These are phyloP conservation scores for Babesia sp. DNA, from an alignment of 169 alveolate species.

Conservation along the genomic window DNA sequence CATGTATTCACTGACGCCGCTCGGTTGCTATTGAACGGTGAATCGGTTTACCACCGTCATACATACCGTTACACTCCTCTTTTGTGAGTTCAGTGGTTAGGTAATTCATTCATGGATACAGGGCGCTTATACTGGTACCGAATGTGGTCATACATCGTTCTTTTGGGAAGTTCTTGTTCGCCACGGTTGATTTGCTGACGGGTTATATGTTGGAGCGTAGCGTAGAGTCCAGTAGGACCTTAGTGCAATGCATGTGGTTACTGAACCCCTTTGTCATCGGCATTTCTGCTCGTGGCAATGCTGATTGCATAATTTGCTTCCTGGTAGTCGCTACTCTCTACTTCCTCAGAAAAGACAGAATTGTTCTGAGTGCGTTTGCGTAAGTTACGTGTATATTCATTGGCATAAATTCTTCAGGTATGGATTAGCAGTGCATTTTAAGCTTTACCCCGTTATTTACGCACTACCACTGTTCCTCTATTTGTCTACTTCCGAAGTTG, in stretches of 20 bases:
- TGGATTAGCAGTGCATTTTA: conserved; percentile 94
- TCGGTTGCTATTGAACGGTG: conserved; percentile 85
- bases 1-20: conserved; percentile 97
- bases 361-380: conserved; percentile 78
- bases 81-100: conserved; percentile 48
- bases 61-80: conserved; percentile 98
- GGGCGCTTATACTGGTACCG: conserved; percentile 76
- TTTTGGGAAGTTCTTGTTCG: conserved; percentile 88
- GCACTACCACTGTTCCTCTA: conserved; percentile 85
- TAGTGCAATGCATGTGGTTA: conserved; percentile 84
- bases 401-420: conserved; percentile 67
- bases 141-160: conserved; percentile 69
- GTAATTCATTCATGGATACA: not conserved
- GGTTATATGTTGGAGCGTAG: conserved; percentile 70
- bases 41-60: conserved; percentile 94
- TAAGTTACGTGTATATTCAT: conserved; percentile 14
- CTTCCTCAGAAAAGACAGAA: conserved; percentile 56
- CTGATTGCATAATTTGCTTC: conserved; percentile 79
- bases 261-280: conserved; percentile 90
- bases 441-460: conserved; percentile 95
- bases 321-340: conserved; percentile 69
- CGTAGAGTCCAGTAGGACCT: conserved; percentile 42
- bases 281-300: conserved; percentile 95
- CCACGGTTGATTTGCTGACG: conserved; percentile 82
- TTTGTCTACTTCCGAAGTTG: conserved; percentile 49